Evolutionary conservation across 805 yeast genomes (phyloP), one percentile per base, ranked within the genome.

Genomic region (Yarrowia osloensis): DNA sequence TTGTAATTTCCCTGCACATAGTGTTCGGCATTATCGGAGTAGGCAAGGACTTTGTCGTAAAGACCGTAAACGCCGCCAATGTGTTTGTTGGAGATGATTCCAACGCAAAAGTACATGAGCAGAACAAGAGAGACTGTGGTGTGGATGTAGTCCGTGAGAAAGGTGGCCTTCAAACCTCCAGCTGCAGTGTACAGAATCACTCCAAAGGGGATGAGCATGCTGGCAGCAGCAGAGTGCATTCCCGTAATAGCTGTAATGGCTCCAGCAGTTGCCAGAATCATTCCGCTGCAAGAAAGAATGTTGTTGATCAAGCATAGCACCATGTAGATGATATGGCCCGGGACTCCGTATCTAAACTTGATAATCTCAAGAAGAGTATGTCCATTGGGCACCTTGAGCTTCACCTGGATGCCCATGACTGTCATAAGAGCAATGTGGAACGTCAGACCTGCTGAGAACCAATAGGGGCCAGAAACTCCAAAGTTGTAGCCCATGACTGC

Each of bases 361-460:
- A 90, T 81, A 68, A 90, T 86, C 77, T 90, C 96, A 72, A 89
- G 79, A 73, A 87, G 89, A 1, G 96, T 89, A 77, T 90, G 96
- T 2, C 91, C 91, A 67, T 85, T 85, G 15, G 96, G 96, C 19
- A 94, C 94, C 68, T 84, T 82, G 74, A 86, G 88, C 76, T 90
- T 90, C 29, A 89, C 89, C 74, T 88, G 88, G 69, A 90, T 88
- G n/a, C 93, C 95, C 67, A 89, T 76, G 67, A 88, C 85, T 1
- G 91, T 88, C 76, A 90, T 89, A 42, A 89, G 78, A 21, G 88
- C 85, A 70, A 89, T 87, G 75, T 90, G 96, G 71, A 87, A 86
- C 67, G 89, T 82, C 7, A 93, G 92, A 74, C 95, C 96, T 6
- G 90, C 85, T 22, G 92, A 92, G 74, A 89, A 90, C 76, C 83